These are phyloP conservation scores for Colletotrichum abscissum DNA, from an alignment of 2,329 filamentous ascomycete species.

Conservation along the genomic window DNA sequence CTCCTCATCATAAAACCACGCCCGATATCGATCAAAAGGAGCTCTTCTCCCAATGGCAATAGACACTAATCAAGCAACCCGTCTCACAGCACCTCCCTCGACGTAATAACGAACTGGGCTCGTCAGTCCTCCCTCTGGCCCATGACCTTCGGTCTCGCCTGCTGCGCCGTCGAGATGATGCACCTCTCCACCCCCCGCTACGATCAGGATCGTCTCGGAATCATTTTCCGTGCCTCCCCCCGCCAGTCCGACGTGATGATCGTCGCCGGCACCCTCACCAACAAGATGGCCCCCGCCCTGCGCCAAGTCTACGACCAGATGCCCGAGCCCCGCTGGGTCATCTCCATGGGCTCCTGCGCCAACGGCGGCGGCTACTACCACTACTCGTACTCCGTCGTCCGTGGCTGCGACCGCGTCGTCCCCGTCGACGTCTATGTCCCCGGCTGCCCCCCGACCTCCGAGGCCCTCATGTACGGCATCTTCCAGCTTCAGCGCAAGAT, in stretches of 20 bases:
- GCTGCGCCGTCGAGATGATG: slow-evolving; percentile 95
- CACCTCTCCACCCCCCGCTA: slow-evolving; percentile 88
- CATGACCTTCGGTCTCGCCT: slow-evolving; percentile 88
- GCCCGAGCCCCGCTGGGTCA: slow-evolving; percentile 89
- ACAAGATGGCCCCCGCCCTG: slow-evolving; percentile 95
- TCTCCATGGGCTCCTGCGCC: slow-evolving; percentile 86
- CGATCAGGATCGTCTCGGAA: slow-evolving; percentile 88
- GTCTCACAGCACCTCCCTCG: slow-evolving; percentile 75
- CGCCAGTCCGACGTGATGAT: slow-evolving; percentile 95
- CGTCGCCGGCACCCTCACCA: slow-evolving; percentile 90
- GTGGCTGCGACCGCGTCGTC: slow-evolving; percentile 81
- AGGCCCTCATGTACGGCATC: slow-evolving; percentile 76
- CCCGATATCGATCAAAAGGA: neutral
- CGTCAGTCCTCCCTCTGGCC: slow-evolving; percentile 89
- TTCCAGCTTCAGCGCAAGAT: slow-evolving; percentile 85
- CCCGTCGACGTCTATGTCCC: slow-evolving; percentile 86
- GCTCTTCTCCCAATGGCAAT: neutral
- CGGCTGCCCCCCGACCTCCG: slow-evolving; percentile 73
- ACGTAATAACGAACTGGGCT: slow-evolving; percentile 85
- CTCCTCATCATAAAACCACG: neutral
- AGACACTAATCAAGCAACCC: neutral
- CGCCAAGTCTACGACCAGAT: slow-evolving; percentile 96
- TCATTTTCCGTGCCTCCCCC: slow-evolving; percentile 90
- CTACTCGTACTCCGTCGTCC: slow-evolving; percentile 80
- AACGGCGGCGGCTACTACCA: slow-evolving; percentile 90